Evolutionary conservation across 176 grass and related monocot genomes (phyloP).

Genomic region (Tuctoria greenei): DNA sequence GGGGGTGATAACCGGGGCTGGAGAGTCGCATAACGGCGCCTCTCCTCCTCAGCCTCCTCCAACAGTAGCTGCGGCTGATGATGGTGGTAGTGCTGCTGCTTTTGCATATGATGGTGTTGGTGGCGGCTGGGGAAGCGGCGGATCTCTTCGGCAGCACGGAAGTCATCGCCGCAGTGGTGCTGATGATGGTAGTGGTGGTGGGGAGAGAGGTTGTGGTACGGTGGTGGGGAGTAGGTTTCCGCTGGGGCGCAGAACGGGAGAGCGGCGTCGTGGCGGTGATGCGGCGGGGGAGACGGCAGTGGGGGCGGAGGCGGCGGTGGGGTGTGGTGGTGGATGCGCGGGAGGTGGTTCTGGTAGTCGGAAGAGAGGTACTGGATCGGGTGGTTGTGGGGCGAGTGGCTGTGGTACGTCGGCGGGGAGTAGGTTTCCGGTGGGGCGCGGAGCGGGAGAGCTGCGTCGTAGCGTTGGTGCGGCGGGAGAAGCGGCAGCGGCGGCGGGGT

Average conservation of each 20-base stretch:
- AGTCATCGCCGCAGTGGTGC: slow-evolving; percentile 1
- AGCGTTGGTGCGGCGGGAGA: slow-evolving; percentile 24
- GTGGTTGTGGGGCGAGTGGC: too few species aligned
- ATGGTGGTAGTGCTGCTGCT: not conserved
- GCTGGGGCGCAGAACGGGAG: slow-evolving; percentile 26
- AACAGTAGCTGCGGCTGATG: slow-evolving; percentile 15
- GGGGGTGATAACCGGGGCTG: slow-evolving; percentile 26
- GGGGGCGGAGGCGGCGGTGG: too few species aligned
- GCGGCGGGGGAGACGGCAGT: too few species aligned
- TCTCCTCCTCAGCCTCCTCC: slow-evolving; percentile 36
- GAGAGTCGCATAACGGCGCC: not conserved
- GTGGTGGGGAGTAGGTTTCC: slow-evolving; percentile 37
- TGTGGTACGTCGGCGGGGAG: too few species aligned
- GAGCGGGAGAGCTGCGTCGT: not conserved
- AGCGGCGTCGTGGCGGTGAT: slow-evolving; percentile 22
- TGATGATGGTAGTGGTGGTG: slow-evolving; percentile 24
- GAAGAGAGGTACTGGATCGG: too few species aligned
- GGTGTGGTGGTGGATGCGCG: too few species aligned
- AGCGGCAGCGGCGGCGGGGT: slow-evolving; percentile 19
- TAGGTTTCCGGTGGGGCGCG: too few species aligned
- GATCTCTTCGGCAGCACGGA: slow-evolving; percentile 29
- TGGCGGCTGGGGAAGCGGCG: slow-evolving; percentile 9
- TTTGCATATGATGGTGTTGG: slow-evolving; percentile 7
- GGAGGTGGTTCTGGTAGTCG: too few species aligned
- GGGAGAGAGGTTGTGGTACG: slow-evolving; percentile 34